phyloP scores from a whole-genome alignment of 2,329 filamentous ascomycete species.

The Fusarium praegraminearum region DNA sequence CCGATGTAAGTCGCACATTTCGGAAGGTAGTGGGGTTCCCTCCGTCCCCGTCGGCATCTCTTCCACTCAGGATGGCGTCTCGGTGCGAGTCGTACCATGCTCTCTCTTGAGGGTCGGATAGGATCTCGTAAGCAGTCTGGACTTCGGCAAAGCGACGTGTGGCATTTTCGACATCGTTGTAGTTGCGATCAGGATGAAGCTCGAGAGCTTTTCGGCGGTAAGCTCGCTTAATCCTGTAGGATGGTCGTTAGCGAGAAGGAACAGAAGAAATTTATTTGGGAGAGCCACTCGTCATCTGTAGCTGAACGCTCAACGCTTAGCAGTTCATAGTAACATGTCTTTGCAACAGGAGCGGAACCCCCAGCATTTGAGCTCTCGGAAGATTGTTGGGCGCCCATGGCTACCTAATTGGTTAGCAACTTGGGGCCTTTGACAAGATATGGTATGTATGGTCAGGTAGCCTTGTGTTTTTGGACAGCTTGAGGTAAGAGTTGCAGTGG shows the following conservation, averaged over 20 bases:
- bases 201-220: constrained; percentile 93
- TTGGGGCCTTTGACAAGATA: neutral
- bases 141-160: constrained; percentile 91
- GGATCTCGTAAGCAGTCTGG: constrained; percentile 93
- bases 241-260: neutral
- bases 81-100: constrained; percentile 98
- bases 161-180: constrained; percentile 83
- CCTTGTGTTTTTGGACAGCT: neutral
- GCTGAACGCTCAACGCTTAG: constrained; percentile 79
- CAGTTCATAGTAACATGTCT: constrained; percentile 88
- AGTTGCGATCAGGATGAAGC: constrained; percentile 94
- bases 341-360: constrained; percentile 58
- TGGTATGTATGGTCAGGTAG: neutral
- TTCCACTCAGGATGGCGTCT: constrained; percentile 81
- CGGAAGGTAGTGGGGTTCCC: constrained; percentile 70
- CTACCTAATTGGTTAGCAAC: constrained; percentile 16
- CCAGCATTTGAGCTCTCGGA: constrained; percentile 55
- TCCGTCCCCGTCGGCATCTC: constrained; percentile 60
- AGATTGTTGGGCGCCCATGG: constrained; percentile 70
- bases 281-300: constrained; percentile 78
- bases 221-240: constrained; percentile 85
- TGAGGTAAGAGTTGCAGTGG: neutral
- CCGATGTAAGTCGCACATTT: constrained; percentile 80
- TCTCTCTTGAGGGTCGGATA: constrained; percentile 94
- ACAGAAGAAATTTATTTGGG: constrained; percentile 43